Percentiles rank a stretch among this genome's conserved stretches.
Conservation (phyloP, 805 yeast genomes). For the Nakazawaea ernobii region DNA sequence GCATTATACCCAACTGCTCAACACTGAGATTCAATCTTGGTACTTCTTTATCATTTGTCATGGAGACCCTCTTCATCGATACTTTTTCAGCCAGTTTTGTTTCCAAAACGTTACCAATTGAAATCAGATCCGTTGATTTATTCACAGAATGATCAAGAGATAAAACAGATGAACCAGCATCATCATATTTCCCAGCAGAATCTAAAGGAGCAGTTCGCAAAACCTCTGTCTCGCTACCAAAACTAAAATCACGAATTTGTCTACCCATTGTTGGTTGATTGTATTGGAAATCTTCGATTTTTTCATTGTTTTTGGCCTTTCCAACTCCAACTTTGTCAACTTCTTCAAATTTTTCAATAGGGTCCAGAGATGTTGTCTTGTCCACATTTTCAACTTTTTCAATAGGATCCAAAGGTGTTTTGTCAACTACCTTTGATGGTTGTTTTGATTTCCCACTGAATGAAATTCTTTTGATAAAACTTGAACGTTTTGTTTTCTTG, state of each 20-base stretch:
- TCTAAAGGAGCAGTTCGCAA: slow-evolving; percentile 6
- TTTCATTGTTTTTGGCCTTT: not conserved
- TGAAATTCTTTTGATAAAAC: slow-evolving; percentile 9
- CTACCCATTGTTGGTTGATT: slow-evolving; percentile 9
- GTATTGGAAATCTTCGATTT: not conserved
- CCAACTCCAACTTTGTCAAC: too few species aligned
- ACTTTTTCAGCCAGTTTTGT: too few species aligned
- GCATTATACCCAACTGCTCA: slow-evolving; percentile 58
- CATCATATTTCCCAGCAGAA: not conserved
- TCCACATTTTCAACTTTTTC: too few species aligned
- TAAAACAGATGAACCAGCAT: not conserved
- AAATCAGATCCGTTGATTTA: not conserved
- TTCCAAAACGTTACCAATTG: too few species aligned
- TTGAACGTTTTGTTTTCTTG: not conserved
- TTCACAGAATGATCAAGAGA: not conserved
- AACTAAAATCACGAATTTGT: slow-evolving; percentile 9
- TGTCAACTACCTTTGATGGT: too few species aligned
- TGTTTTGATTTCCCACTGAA: slow-evolving; percentile 2
- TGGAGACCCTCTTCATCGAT: not conserved
- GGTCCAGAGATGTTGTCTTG: too few species aligned
- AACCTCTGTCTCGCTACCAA: slow-evolving; percentile 9
- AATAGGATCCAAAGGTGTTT: too few species aligned
- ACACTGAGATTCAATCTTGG: slow-evolving; percentile 34
- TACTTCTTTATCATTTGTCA: not conserved
- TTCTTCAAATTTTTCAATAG: too few species aligned